Conservation (phyloP, 75 land plant species). For the Picea sitchensis region DNA sequence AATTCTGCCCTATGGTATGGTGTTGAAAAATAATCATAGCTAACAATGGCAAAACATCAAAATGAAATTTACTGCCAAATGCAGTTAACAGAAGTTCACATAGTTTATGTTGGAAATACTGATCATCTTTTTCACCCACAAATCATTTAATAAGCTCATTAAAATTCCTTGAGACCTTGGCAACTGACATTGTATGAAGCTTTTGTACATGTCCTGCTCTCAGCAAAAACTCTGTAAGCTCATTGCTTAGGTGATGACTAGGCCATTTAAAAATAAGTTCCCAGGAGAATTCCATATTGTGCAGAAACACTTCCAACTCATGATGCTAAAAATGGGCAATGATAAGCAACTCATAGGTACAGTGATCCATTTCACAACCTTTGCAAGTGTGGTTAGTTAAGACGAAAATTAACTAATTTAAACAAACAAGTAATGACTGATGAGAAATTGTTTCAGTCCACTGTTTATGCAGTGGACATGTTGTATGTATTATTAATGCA, state of each 20-base stretch:
- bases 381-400: not conserved
- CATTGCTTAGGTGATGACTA: no score
- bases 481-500: not conserved
- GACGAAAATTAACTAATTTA: no score
- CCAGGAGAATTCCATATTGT: no score
- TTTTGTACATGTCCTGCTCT: not conserved
- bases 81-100: not conserved
- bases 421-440: no score
- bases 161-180: not conserved
- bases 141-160: no score
- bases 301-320: no score
- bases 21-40: not conserved
- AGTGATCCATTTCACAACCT: not conserved
- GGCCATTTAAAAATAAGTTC: no score
- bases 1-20: not conserved
- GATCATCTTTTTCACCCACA: no score
- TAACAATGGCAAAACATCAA: not conserved
- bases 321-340: not conserved
- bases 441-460: no score
- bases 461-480: no score
- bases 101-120: not conserved
- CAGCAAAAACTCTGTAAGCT: no score
- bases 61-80: not conserved
- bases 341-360: not conserved
- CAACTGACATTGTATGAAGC: not conserved